Conservation (phyloP, 2,329 filamentous ascomycete genomes). For the Cytospora piceae region DNA sequence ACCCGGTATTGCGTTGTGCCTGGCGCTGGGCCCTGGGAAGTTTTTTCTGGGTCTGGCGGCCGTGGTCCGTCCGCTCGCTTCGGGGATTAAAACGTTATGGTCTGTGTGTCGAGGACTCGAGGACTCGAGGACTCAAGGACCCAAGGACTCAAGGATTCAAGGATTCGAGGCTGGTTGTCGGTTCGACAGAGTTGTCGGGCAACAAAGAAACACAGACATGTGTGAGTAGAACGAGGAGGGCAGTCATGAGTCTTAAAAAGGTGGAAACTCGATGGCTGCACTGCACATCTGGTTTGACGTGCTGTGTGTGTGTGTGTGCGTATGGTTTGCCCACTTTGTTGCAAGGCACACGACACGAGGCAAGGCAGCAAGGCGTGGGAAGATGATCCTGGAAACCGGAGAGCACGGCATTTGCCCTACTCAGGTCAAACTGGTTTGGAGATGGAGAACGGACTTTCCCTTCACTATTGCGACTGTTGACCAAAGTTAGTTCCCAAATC, state of each 20-base stretch:
- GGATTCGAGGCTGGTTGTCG: not conserved
- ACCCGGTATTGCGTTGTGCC: constrained; percentile 3
- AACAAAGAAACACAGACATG: not conserved
- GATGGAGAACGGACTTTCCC: not conserved
- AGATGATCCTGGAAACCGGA: constrained; percentile 15
- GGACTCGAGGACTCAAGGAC: no score
- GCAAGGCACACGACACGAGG: constrained; percentile 10
- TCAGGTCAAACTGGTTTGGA: not conserved
- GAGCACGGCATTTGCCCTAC: constrained; percentile 15
- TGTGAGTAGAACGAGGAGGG: not conserved
- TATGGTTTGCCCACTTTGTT: not conserved
- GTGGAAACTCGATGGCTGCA: not conserved
- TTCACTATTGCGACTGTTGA: not conserved
- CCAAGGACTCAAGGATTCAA: not conserved
- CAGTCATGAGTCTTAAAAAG: not conserved
- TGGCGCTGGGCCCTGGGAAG: constrained; percentile 17
- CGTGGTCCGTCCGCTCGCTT: constrained; percentile 17
- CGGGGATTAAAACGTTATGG: constrained; percentile 14
- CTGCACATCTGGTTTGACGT: not conserved
- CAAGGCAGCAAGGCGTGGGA: constrained; percentile 12
- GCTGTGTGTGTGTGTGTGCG: no score
- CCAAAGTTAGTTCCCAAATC: not conserved
- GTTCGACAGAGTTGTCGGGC: not conserved
- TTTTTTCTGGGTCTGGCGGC: constrained; percentile 11
- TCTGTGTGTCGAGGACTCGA: constrained; percentile 1